Evolutionary conservation across 345 rosid genomes (phyloP).

Genomic region (Melaleuca quinquenervia): DNA sequence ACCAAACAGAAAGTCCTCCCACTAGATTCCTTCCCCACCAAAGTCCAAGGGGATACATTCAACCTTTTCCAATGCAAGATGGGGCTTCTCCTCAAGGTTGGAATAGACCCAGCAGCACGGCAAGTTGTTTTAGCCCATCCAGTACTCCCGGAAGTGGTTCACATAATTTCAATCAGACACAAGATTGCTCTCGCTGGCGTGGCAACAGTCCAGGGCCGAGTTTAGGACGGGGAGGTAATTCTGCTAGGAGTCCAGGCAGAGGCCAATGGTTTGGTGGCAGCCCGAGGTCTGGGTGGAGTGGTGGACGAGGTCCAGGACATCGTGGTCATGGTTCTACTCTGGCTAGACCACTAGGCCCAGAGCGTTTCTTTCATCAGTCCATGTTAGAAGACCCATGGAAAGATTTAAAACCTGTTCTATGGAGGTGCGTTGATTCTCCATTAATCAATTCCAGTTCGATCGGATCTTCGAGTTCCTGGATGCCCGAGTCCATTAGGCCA

Average conservation of each 20-base stretch:
- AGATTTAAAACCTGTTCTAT: slow-evolving; percentile 39
- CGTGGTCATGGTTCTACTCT: slow-evolving; percentile 11
- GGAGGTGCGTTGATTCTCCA: slow-evolving; percentile 31
- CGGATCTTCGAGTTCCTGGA: slow-evolving; percentile 44
- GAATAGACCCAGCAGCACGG: slow-evolving; percentile 22
- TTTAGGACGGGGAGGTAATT: slow-evolving; percentile 16
- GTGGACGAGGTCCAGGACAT: slow-evolving; percentile 34
- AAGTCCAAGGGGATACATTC: slow-evolving; percentile 17
- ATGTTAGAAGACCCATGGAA: slow-evolving; percentile 88
- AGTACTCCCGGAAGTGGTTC: slow-evolving; percentile 4
- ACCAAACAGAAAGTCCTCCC: slow-evolving; percentile 27
- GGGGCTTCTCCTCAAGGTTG: slow-evolving; percentile 22
- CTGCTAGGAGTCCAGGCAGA: slow-evolving; percentile 25
- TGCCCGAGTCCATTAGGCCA: slow-evolving; percentile 42
- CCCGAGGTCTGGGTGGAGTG: slow-evolving; percentile 23
- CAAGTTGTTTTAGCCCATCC: slow-evolving; percentile 15
- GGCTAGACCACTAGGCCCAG: slow-evolving; percentile 19
- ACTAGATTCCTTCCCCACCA: slow-evolving; percentile 10
- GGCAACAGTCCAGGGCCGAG: slow-evolving; percentile 13
- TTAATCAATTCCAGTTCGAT: slow-evolving; percentile 8
- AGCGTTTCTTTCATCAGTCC: slow-evolving; percentile 42
- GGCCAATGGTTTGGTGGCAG: slow-evolving; percentile 17
- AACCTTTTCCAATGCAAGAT: slow-evolving; percentile 33
- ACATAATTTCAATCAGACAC: slow-evolving; percentile 21
- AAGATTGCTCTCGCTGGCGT: slow-evolving; percentile 21